Percentiles rank a stretch among this genome's conserved stretches.
Conservation (phyloP, 352 stramenopile genomes). For the Pythium oligandrum region DNA sequence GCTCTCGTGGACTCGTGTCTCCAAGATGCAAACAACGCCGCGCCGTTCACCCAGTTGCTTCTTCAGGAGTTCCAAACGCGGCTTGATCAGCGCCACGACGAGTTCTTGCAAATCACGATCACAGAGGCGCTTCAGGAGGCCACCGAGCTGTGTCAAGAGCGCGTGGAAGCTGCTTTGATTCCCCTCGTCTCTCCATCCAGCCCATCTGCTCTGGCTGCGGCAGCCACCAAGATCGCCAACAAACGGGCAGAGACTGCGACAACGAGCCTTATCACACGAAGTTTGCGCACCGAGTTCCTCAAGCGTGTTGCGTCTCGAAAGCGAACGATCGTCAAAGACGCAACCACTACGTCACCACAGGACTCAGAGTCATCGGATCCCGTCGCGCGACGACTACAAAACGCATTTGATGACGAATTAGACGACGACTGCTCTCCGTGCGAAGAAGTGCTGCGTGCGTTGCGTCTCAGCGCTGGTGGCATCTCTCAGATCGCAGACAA, state of each 20-base stretch:
- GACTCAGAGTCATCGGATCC: no score
- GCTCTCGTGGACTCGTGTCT: constrained; percentile 34
- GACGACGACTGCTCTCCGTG: no score
- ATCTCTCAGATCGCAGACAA: no score
- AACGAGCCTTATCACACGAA: constrained; percentile 35
- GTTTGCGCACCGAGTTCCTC: constrained; percentile 38
- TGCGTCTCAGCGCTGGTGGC: no score
- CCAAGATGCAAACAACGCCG: constrained; percentile 14
- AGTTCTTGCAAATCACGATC: constrained; percentile 24
- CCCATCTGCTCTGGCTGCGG: constrained; percentile 29
- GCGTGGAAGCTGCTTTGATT: constrained; percentile 25
- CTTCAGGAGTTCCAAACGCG: constrained; percentile 12
- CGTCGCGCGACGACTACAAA: no score
- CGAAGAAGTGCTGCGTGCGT: no score
- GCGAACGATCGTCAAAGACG: constrained; percentile 39
- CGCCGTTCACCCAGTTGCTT: constrained; percentile 32
- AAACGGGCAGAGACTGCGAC: constrained; percentile 26
- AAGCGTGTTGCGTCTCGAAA: constrained; percentile 38
- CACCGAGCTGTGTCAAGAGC: constrained; percentile 22
- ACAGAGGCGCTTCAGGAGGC: constrained; percentile 25
- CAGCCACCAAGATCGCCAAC: constrained; percentile 27
- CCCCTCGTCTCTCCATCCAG: constrained; percentile 33
- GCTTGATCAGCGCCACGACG: constrained; percentile 25
- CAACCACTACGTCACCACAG: background rate
- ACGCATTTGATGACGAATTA: no score